Conservation (phyloP, 768 basidiomycete species). For the Suillus variegatus region DNA sequence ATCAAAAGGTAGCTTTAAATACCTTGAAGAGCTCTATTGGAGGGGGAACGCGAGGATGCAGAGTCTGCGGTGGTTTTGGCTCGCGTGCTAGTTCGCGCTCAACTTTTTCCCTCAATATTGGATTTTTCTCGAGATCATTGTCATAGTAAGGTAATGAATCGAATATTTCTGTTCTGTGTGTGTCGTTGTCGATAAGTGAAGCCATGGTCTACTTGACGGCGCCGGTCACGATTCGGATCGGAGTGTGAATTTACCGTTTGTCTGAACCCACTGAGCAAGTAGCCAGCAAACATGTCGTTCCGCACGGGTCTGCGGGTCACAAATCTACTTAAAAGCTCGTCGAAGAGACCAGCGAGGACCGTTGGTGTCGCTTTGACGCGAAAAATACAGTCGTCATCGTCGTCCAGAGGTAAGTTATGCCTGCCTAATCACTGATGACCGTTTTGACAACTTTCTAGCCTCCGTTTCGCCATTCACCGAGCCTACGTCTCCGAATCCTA, state of each 20-base stretch:
- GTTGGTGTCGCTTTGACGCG: conserved; percentile 34
- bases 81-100: conserved; percentile 77
- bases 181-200: conserved; percentile 12
- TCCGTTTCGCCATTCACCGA: conserved; percentile 84
- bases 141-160: conserved; percentile 96
- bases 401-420: conserved; percentile 47
- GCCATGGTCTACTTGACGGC: conserved; percentile 25
- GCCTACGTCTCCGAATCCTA: conserved; percentile 85
- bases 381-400: conserved; percentile 48
- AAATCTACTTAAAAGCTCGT: conserved; percentile 42
- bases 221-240: conserved; percentile 9
- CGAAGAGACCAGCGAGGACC: conserved; percentile 34
- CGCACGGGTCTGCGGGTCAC: conserved; percentile 46
- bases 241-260: conserved; percentile 8
- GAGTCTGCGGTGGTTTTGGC: conserved; percentile 54
- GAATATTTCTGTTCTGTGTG: conserved; percentile 42
- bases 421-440: background rate
- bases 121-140: conserved; percentile 82
- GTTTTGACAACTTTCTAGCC: conserved; percentile 39
- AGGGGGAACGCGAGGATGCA: conserved; percentile 76
- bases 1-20: conserved; percentile 22
- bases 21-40: conserved; percentile 68
- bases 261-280: conserved; percentile 19
- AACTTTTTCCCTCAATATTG: conserved; percentile 71
- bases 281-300: conserved; percentile 41